Evolutionary conservation across 495 filamentous ascomycete species (phyloP).

Genomic region (Hyaloscypha finlandica): DNA sequence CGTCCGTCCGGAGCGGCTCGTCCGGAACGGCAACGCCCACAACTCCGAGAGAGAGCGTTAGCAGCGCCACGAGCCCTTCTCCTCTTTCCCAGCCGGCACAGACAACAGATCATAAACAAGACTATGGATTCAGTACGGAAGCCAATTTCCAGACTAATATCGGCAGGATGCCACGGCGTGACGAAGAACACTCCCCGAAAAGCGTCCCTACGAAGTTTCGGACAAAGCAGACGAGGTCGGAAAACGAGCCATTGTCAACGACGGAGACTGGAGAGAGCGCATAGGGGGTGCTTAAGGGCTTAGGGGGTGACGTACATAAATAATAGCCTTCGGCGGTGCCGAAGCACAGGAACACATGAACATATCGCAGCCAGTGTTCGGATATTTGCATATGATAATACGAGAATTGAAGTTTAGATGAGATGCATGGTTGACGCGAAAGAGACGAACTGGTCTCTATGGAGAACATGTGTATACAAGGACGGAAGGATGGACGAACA

Average conservation of each 20-base stretch:
- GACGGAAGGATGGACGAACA: not conserved
- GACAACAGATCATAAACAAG: not conserved
- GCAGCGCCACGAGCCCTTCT: not conserved
- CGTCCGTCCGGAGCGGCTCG: not conserved
- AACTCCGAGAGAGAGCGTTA: not conserved
- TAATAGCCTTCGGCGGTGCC: not conserved
- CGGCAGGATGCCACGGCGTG: not conserved
- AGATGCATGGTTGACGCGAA: not conserved
- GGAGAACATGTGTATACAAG: not conserved
- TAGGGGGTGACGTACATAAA: not conserved
- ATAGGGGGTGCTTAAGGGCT: not conserved
- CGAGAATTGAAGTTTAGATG: not conserved
- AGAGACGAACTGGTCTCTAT: not conserved
- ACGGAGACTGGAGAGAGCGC: not conserved
- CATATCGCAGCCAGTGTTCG: not conserved
- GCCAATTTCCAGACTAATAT: not conserved
- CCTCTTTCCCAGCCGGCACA: slow-evolving; percentile 1
- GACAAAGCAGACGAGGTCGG: not conserved
- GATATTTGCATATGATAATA: not conserved
- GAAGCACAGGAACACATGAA: not conserved
- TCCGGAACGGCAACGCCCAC: slow-evolving; percentile 14
- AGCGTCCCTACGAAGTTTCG: not conserved
- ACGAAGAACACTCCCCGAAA: not conserved
- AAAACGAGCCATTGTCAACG: not conserved
- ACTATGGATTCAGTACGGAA: not conserved